Base-by-base conservation (phyloP, 2,329 filamentous ascomycete species). In the Grosmannia huntii region DNA sequence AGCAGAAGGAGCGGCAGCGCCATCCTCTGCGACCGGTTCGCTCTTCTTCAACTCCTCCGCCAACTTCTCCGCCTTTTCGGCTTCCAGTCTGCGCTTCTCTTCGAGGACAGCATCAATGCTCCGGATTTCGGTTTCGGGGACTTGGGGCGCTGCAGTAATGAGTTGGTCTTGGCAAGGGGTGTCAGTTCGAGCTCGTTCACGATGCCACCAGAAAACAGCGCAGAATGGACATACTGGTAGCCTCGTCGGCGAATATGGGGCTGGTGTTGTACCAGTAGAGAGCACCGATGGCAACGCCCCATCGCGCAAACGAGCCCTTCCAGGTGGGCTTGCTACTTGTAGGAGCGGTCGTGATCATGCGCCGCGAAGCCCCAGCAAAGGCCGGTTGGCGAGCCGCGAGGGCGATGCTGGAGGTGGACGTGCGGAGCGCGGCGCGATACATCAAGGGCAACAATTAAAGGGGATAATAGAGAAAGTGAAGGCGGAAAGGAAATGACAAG, bases 221-320 rank as follows among this genome's bases (percentile, higher is more conserved):
- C 25, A 28, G 36, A 54, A n/a, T 44, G 51, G 10, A 73, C 86
- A 64, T 80, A 95, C 90, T 80, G 65, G 80, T 73, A 41, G 84
- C 81, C 71, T 95, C 86, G 66, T 96, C 89, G 19, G 90, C 88
- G 71, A 97, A 97, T 25, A 90, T 77, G 57, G 84, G 81, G 67
- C 86, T 92, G 9, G 90, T 96, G 76, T 90, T 95, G 72, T 97
- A 99, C 73, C 89, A 96, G 75, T 97, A 99, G 55, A 97, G 75
- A 52, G 86, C 84, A 23, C 80, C 89, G 60, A 76, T 78, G 0
- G 89, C 91, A 58, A 94, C 69, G 63, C 84, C 89, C 82, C 90
- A 86, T 75, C 92, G 81, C 66, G 82, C 70, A 4, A 78, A 79
- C 56, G 84, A 78, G 70, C 84, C 86, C 79, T 91, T 95, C 88